Conservation (phyloP, 2,329 filamentous ascomycete species). For the Verticillium zaregamsianum region DNA sequence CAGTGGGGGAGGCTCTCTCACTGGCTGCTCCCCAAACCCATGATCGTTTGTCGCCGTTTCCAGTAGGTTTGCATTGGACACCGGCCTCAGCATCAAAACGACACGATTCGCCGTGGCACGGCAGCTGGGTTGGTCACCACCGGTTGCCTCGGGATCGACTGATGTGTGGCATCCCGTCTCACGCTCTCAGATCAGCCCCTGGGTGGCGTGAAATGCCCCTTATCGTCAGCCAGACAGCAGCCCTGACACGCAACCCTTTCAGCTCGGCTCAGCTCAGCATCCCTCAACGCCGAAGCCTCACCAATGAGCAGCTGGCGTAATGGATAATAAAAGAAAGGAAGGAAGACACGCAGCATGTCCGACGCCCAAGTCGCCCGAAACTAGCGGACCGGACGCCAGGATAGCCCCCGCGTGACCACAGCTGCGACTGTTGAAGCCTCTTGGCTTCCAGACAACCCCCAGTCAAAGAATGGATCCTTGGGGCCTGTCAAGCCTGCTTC, state of each 20-base stretch:
- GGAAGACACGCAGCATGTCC: neutral
- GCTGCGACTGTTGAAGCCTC: neutral
- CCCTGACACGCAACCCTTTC: neutral
- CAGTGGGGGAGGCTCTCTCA: neutral
- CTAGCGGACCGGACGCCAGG: neutral
- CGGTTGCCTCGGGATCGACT: neutral
- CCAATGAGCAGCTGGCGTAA: neutral
- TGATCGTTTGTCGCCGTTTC: neutral
- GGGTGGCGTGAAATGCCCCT: neutral
- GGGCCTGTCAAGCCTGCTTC: neutral
- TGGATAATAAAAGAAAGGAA: neutral
- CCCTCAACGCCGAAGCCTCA: neutral
- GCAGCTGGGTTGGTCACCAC: neutral
- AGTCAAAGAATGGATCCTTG: neutral
- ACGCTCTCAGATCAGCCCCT: neutral
- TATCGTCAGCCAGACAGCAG: neutral
- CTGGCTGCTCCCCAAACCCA: neutral
- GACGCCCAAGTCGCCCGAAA: neutral
- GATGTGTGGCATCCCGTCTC: neutral
- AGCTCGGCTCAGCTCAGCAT: neutral
- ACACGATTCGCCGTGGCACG: neutral
- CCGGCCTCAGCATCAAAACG: neutral
- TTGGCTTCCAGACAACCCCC: neutral
- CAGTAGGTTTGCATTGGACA: neutral
- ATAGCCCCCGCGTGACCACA: neutral